Percentiles rank a stretch among this genome's conserved stretches.
These are phyloP conservation scores for Candolleomyces aberdarensis DNA, from an alignment of 768 basidiomycete genomes.

Conservation along the genomic window DNA sequence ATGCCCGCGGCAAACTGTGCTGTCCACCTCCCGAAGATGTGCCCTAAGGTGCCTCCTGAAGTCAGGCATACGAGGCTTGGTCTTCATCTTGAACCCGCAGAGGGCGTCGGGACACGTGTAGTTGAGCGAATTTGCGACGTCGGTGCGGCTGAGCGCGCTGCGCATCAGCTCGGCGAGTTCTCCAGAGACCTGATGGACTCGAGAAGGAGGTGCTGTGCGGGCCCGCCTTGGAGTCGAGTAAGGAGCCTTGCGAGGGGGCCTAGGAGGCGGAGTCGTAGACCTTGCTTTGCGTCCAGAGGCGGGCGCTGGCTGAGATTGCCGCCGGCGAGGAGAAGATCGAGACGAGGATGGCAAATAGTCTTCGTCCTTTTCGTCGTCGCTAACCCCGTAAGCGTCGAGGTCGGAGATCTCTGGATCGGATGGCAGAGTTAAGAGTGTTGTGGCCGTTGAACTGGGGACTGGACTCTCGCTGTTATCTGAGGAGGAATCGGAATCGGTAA, in stretches of 20 bases:
- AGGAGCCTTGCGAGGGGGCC: not conserved
- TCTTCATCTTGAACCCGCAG: slow-evolving; percentile 35
- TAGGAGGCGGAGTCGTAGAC: not conserved
- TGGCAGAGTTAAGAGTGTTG: slow-evolving; percentile 5
- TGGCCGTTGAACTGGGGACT: slow-evolving; percentile 28
- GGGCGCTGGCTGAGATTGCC: not conserved
- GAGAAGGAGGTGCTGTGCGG: slow-evolving; percentile 20
- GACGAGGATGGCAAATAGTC: slow-evolving; percentile 41
- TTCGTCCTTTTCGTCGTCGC: slow-evolving; percentile 40
- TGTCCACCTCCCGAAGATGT: slow-evolving; percentile 45
- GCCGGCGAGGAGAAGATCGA: not conserved
- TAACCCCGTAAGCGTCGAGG: slow-evolving; percentile 32
- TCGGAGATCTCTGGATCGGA: not conserved
- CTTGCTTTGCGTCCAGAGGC: not conserved
- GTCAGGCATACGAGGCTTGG: slow-evolving; percentile 52
- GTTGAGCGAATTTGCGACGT: slow-evolving; percentile 18
- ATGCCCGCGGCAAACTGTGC: slow-evolving; percentile 31
- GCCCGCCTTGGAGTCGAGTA: not conserved
- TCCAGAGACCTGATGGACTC: slow-evolving; percentile 40
- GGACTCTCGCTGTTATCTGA: slow-evolving; percentile 20
- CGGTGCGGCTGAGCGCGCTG: slow-evolving; percentile 14
- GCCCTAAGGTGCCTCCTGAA: slow-evolving; percentile 57
- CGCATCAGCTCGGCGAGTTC: slow-evolving; percentile 20
- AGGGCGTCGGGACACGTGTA: slow-evolving; percentile 45
- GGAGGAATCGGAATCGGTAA: not conserved